Evolutionary conservation across 257 asterid species (phyloP).

Genomic region (Fraxinus anomala): DNA sequence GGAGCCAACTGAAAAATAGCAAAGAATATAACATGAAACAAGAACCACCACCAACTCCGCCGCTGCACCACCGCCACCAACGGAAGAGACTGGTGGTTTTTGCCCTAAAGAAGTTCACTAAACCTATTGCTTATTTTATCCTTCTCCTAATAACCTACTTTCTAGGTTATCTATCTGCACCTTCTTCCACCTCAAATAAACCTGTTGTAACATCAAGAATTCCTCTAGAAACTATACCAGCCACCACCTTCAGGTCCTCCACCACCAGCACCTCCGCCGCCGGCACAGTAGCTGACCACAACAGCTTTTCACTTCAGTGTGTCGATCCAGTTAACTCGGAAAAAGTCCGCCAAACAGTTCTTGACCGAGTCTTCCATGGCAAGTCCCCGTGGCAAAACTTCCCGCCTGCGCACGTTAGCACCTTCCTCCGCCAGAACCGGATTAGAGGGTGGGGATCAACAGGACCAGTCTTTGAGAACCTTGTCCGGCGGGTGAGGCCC

Average conservation of each 20-base stretch:
- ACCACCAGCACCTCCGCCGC: background rate
- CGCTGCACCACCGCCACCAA: slow-evolving; percentile 16
- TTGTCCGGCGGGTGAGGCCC: slow-evolving; percentile 49
- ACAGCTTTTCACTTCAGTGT: slow-evolving; percentile 33
- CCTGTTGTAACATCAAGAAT: background rate
- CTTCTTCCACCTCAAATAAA: background rate
- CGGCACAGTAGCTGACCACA: slow-evolving; percentile 32
- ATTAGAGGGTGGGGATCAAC: slow-evolving; percentile 65
- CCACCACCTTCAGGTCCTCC: background rate
- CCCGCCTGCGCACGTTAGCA: slow-evolving; percentile 47
- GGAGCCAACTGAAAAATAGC: background rate
- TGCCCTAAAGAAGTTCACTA: slow-evolving; percentile 15
- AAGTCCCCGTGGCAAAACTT: slow-evolving; percentile 58
- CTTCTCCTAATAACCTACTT: slow-evolving; percentile 26
- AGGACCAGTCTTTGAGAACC: slow-evolving; percentile 57
- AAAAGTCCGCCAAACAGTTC: slow-evolving; percentile 36
- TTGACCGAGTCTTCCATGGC: slow-evolving; percentile 52
- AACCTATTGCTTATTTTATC: slow-evolving; percentile 17
- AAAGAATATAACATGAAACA: slow-evolving; percentile 25
- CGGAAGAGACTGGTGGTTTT: slow-evolving; percentile 13
- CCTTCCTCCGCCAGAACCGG: slow-evolving; percentile 38
- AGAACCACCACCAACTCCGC: slow-evolving; percentile 23
- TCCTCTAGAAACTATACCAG: background rate
- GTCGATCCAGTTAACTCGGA: slow-evolving; percentile 26
- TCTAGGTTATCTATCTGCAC: slow-evolving; percentile 29